Percentiles rank a stretch among this genome's conserved stretches.
Conservation (phyloP, 2,329 filamentous ascomycete species). For the Orbilia javanica region DNA sequence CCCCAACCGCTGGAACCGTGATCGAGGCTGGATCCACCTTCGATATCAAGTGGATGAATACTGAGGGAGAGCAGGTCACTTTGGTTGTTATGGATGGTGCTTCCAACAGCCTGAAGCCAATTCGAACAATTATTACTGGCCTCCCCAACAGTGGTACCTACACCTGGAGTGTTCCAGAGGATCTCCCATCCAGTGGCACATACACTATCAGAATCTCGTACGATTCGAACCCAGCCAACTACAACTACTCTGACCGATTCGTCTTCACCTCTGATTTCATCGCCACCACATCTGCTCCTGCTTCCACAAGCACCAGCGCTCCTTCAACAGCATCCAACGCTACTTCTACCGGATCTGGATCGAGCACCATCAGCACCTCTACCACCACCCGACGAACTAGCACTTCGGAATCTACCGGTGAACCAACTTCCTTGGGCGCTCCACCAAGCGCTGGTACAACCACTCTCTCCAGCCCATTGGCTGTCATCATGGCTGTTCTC, state of each 20-base stretch:
- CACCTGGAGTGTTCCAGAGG: slow-evolving; percentile 36
- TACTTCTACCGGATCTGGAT: neutral
- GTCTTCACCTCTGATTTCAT: slow-evolving; percentile 5
- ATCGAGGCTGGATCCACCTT: slow-evolving; percentile 11
- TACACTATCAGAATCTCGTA: slow-evolving; percentile 54
- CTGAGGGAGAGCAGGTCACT: slow-evolving; percentile 13
- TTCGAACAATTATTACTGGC: slow-evolving; percentile 16
- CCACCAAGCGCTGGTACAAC: slow-evolving; percentile 45
- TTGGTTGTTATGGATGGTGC: slow-evolving; percentile 33
- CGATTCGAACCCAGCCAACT: slow-evolving; percentile 39
- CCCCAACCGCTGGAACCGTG: slow-evolving; percentile 1
- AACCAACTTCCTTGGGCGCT: slow-evolving; percentile 15
- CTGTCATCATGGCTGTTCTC: slow-evolving; percentile 56
- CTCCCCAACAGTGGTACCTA: slow-evolving; percentile 29
- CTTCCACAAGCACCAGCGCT: slow-evolving; percentile 12
- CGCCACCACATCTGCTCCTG: neutral
- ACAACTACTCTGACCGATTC: slow-evolving; percentile 58
- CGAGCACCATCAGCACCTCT: slow-evolving; percentile 21
- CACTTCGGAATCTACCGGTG: slow-evolving; percentile 23
- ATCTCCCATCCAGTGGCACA: slow-evolving; percentile 7
- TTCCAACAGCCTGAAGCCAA: slow-evolving; percentile 1
- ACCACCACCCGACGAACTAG: slow-evolving; percentile 17
- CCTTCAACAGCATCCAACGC: slow-evolving; percentile 1
- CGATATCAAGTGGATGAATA: slow-evolving; percentile 40
- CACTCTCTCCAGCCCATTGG: slow-evolving; percentile 55